Evolutionary conservation across 208 protist genomes (phyloP).

Genomic region (Acanthamoeba castellanii): DNA sequence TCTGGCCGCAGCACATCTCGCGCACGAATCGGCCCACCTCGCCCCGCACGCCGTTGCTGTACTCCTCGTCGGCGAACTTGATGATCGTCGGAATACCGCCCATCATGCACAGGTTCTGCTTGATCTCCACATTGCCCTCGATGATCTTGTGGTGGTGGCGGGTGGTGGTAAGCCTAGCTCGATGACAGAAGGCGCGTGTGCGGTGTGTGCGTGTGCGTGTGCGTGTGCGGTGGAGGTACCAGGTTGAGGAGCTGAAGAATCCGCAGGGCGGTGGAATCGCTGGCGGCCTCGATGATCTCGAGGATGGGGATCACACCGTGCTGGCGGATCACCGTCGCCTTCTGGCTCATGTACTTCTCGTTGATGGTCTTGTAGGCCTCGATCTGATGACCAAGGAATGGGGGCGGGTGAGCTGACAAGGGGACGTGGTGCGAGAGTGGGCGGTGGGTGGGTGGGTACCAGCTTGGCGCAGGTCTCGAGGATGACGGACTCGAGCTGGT

Average conservation of each 20-base stretch:
- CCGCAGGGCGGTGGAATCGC: conserved; percentile 72
- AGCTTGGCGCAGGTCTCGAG: conserved; percentile 76
- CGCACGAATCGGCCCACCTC: conserved; percentile 86
- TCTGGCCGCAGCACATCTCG: conserved; percentile 82
- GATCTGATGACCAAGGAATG: conserved; percentile 7
- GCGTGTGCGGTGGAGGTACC: conserved; percentile 55
- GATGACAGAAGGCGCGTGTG: too few species aligned
- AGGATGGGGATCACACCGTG: conserved; percentile 89
- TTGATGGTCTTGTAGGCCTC: conserved; percentile 61
- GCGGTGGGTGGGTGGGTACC: background rate
- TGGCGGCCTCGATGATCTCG: conserved; percentile 85
- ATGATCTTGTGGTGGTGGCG: conserved; percentile 85
- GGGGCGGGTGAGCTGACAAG: background rate
- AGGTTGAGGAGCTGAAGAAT: conserved; percentile 85
- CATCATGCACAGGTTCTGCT: conserved; percentile 89
- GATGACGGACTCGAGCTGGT: conserved; percentile 37
- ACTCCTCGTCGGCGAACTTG: conserved; percentile 79
- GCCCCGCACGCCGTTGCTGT: conserved; percentile 76
- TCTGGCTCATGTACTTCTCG: conserved; percentile 82
- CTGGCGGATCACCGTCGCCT: conserved; percentile 82
- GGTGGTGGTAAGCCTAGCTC: too few species aligned
- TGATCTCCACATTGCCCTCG: conserved; percentile 81
- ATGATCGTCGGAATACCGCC: conserved; percentile 89
- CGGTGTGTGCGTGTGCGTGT: too few species aligned
- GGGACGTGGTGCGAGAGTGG: too few species aligned